Evolutionary conservation across 345 rosid species (phyloP), one percentile per base, ranked within the genome.

Genomic region (Theobroma cacao): DNA sequence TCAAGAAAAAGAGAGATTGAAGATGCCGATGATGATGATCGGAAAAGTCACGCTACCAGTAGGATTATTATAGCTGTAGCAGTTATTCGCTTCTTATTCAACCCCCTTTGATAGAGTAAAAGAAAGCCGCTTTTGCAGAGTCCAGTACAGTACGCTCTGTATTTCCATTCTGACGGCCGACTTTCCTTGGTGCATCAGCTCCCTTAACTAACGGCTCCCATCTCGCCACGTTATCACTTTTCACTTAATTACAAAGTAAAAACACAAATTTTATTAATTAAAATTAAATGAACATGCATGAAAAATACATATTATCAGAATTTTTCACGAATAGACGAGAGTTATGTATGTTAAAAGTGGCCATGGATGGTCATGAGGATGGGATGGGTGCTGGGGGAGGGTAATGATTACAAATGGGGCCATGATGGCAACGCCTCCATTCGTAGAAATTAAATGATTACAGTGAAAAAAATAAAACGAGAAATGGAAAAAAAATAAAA

Each of bases 341-440:
- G n/a, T 31, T 6, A 50, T 52, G 58, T 52, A 52, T 52, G 24
- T 52, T 8, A 11, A 45, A 3, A 10, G 30, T 15, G 41, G 6
- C 1, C 1, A 69, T 52, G 20, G 9, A n/a, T 43, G 61, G 31
- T 2, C 69, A 36, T 66, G 56, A 28, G 12, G 30, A 36, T 55
- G 74, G 34, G n/a, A 61, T n/a, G 24, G 28, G 40, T 31, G 70
- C 26, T 50, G 15, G 7, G 18, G 14, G 69, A 45, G 8, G 64
- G 86, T 67, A 62, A 90, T 84, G 87, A 90, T 90, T 87, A 72
- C 81, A 38, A 66, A 86, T 72, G 87, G 87, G 88, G 82, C 75
- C 82, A 79, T 73, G 84, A 82, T 84, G 85, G 84, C 74, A 80
- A 74, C 80, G 40, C 78, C 75, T 72, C 67, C 72, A 72, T 62